Base-by-base conservation (phyloP, 225 moss, liverwort and hornwort species). In the Bryum argenteum region DNA sequence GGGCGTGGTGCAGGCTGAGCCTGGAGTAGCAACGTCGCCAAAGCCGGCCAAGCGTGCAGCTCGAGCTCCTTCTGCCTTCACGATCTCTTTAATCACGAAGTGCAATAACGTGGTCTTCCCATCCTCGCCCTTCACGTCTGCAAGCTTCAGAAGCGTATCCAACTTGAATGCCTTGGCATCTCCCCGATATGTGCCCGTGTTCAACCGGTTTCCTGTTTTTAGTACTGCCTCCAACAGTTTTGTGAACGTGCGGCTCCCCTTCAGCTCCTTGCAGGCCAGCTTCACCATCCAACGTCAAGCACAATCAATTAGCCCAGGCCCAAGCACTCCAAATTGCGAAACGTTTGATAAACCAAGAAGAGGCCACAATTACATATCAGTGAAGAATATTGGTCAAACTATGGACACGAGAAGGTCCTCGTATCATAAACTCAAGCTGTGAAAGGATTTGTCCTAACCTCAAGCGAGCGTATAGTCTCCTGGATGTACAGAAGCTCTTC, bases 171-270 rank as follows among this genome's bases (percentile, higher is more conserved):
- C 93, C 39, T 86, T 89, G 6, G 93, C 93, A 17, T 84, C 91
- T 45, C 93, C 93, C 63, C 93, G 80, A 43, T 84, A 88, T 19
- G 93, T 93, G n/a, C 93, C 93, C 93, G 88, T 91, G 81, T 93
- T 93, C 53, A 93, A 73, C 40, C 89, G 89, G 71, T 93, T 93
- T 33, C 93, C 93, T 17, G 93, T 89, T 74, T 93, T 93, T 8
- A 93, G 69, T 10, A 93, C 93, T 9, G 82, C 93, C 40, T 93
- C 93, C 55, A 93, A 70, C 47, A 93, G 72, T 63, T 93, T 93
- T 15, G 82, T 79, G 63, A 93, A 91, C 21, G 91, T 83, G 50
- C 91, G 82, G 79, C 91, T 89, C 14, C 82, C 82, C 63, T 84
- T 89, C 22, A 93, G 78, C 78, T 91, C 93, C 65, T 84, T 78